phyloP scores from a whole-genome alignment of 345 rosid genomes.

The Pistacia vera region DNA sequence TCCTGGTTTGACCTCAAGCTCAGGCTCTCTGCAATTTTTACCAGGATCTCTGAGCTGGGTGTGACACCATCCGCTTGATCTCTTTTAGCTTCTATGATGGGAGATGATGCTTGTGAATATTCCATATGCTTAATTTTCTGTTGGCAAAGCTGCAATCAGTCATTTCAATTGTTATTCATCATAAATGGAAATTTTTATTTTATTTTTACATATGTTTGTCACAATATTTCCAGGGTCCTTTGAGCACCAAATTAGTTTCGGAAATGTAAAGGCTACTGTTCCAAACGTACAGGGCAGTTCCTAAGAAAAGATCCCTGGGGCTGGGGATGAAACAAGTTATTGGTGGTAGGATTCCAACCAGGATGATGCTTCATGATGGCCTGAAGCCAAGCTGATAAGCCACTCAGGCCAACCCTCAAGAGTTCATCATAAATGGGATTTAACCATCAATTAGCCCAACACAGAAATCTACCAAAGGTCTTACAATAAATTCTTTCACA shows the following conservation, averaged over 20 bases:
- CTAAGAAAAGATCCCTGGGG: neutral
- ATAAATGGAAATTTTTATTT: neutral
- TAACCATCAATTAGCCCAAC: conserved; percentile 4
- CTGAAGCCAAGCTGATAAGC: conserved; percentile 1
- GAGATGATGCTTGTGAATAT: conserved; percentile 54
- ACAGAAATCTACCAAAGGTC: conserved; percentile 4
- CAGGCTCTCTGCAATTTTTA: conserved; percentile 68
- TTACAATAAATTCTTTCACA: conserved; percentile 9
- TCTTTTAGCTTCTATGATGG: conserved; percentile 59
- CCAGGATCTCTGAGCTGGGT: conserved; percentile 65
- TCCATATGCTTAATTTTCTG: conserved; percentile 69
- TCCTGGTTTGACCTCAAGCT: conserved; percentile 90
- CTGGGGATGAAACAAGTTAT: neutral
- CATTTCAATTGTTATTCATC: conserved; percentile 28
- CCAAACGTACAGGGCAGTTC: neutral
- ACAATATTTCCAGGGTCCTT: neutral
- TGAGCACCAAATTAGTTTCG: conserved; percentile 3
- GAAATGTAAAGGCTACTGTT: neutral
- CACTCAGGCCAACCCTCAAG: neutral
- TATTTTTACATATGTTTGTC: neutral
- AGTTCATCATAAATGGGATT: neutral
- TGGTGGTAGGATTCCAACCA: neutral
- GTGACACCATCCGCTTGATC: conserved; percentile 63
- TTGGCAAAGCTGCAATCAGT: conserved; percentile 59
- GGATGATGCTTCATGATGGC: neutral